These are phyloP conservation scores for Syzygium aromaticum DNA, from an alignment of 345 rosid species.

Conservation along the genomic window DNA sequence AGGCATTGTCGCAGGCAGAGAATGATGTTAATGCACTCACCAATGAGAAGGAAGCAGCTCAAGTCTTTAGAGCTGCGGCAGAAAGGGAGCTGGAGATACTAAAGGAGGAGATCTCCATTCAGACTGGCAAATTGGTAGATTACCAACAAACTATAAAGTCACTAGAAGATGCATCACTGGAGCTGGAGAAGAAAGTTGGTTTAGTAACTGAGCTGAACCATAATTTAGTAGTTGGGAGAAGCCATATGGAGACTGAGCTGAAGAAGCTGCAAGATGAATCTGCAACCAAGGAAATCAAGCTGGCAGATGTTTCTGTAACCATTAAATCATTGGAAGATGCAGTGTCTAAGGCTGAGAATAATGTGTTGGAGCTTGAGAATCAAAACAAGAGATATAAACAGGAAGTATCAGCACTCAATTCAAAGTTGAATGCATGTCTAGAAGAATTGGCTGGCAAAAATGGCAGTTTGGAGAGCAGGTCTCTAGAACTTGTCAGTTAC, in stretches of 20 bases:
- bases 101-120: conserved; percentile 37
- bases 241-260: conserved; percentile 45
- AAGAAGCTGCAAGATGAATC: conserved; percentile 49
- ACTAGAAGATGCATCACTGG: conserved; percentile 46
- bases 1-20: conserved; percentile 51
- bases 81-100: conserved; percentile 48
- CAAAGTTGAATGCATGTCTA: conserved; percentile 65
- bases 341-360: conserved; percentile 40
- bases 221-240: conserved; percentile 21
- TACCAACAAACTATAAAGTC: conserved; percentile 50
- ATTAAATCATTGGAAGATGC: conserved; percentile 56
- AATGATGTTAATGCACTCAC: conserved; percentile 35
- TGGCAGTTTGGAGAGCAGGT: conserved; percentile 44
- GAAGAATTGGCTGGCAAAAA: conserved; percentile 69
- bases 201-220: conserved; percentile 42
- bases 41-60: conserved; percentile 69
- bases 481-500: conserved; percentile 41
- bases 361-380: conserved; percentile 40
- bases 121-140: conserved; percentile 43
- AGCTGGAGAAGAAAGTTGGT: conserved; percentile 42
- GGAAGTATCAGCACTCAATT: conserved; percentile 51
- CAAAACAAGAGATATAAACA: conserved; percentile 48
- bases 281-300: conserved; percentile 34
- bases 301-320: conserved; percentile 39
- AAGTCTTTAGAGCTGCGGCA: conserved; percentile 32